phyloP scores from a whole-genome alignment of 1,284 basidiomycete species.

The Tylopilus microsporus region DNA sequence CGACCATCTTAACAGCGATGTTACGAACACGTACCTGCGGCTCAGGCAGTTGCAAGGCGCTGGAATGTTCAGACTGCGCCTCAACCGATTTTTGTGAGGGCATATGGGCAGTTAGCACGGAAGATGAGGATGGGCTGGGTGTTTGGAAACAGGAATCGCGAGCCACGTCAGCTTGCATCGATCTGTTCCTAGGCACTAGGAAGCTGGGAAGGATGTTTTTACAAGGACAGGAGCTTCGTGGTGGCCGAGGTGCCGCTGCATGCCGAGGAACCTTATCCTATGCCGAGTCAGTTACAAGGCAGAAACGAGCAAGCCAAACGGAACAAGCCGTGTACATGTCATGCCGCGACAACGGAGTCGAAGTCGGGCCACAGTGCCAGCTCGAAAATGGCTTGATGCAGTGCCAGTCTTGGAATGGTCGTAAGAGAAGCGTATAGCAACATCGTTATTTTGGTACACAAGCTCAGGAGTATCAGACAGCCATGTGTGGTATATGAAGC shows the following conservation, averaged over 20 bases:
- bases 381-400: neutral
- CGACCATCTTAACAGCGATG: neutral
- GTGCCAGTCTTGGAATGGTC: neutral
- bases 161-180: slow-evolving; percentile 5
- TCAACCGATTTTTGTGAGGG: neutral
- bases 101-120: neutral
- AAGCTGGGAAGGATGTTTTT: slow-evolving; percentile 5
- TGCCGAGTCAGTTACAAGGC: neutral
- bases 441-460: neutral
- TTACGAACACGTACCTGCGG: neutral
- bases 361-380: neutral
- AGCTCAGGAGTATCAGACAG: neutral
- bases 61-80: slow-evolving; percentile 3
- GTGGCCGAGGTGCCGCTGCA: neutral
- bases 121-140: neutral
- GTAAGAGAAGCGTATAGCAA: neutral
- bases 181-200: slow-evolving; percentile 14
- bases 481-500: neutral
- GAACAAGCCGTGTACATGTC: slow-evolving; percentile 5
- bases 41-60: neutral
- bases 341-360: neutral
- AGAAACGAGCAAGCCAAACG: neutral
- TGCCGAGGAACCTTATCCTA: slow-evolving; percentile 18
- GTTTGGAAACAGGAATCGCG: neutral
- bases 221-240: slow-evolving; percentile 1